phyloP scores from a whole-genome alignment of 352 stramenopile species.

The Pythium utonaiense region DNA sequence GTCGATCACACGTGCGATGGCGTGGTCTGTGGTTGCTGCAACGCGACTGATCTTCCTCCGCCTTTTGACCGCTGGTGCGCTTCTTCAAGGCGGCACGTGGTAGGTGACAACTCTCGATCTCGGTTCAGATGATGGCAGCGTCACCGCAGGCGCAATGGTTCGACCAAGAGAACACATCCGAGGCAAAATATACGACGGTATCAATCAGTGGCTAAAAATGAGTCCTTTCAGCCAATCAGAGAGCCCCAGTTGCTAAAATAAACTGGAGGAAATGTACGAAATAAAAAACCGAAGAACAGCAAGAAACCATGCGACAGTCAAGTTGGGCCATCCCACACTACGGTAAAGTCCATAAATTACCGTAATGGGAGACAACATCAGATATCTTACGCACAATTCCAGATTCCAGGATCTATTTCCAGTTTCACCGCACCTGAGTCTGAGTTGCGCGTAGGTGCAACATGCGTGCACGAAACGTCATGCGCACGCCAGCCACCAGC shows the following conservation, averaged over 20 bases:
- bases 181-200: slow-evolving; percentile 2
- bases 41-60: neutral
- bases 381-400: slow-evolving; percentile 24
- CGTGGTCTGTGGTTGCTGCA: neutral
- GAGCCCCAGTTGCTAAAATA: slow-evolving; percentile 4
- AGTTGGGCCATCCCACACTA: slow-evolving; percentile 5
- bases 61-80: slow-evolving; percentile 2
- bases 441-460: neutral
- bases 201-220: slow-evolving; percentile 21
- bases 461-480: neutral
- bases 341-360: slow-evolving; percentile 14
- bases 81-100: slow-evolving; percentile 8
- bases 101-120: slow-evolving; percentile 17
- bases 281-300: slow-evolving; percentile 26
- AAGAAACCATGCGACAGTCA: slow-evolving; percentile 18
- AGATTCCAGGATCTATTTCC: slow-evolving; percentile 22
- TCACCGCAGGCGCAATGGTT: slow-evolving; percentile 22
- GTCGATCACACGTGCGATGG: neutral
- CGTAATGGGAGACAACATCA: neutral
- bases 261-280: slow-evolving; percentile 2
- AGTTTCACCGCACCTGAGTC: slow-evolving; percentile 9
- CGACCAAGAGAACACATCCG: slow-evolving; percentile 17
- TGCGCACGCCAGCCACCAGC: neutral
- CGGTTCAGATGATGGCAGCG: slow-evolving; percentile 16
- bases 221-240: slow-evolving; percentile 12